Evolutionary conservation across 148 eudicot species (phyloP).

Genomic region (Vaccinium macrocarpon): DNA sequence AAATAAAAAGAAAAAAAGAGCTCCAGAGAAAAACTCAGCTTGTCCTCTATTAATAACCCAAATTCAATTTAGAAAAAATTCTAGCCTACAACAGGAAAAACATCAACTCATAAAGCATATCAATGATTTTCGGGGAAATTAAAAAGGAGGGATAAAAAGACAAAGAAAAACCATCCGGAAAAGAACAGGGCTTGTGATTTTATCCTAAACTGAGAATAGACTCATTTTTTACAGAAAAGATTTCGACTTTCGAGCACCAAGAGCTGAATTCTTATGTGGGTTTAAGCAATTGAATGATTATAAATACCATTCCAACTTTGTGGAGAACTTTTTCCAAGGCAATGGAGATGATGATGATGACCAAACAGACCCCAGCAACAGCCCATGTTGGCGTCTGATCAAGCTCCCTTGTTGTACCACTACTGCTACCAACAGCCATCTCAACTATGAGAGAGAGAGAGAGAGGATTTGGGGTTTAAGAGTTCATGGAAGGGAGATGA

Average conservation of each 20-base stretch:
- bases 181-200: not conserved
- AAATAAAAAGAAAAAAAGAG: not conserved
- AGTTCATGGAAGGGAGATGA: not conserved
- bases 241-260: too few relatives aligned
- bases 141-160: not conserved
- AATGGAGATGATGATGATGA: slow-evolving; percentile 65
- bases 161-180: not conserved
- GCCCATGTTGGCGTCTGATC: slow-evolving; percentile 88
- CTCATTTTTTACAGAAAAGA: not conserved
- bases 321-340: slow-evolving; percentile 58
- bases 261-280: not conserved
- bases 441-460: slow-evolving; percentile 4
- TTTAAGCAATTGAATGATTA: not conserved
- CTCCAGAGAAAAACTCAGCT: not conserved
- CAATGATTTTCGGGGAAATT: not conserved
- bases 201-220: not conserved
- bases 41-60: not conserved
- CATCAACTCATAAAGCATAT: not conserved
- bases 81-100: not conserved
- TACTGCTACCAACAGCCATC: slow-evolving; percentile 29
- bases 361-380: slow-evolving; percentile 71
- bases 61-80: not conserved
- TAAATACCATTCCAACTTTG: slow-evolving; percentile 47
- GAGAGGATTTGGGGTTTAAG: not conserved
- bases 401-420: slow-evolving; percentile 31